Base-by-base conservation (phyloP, 2,329 filamentous ascomycete genomes). In the Penicillium corylophilum region DNA sequence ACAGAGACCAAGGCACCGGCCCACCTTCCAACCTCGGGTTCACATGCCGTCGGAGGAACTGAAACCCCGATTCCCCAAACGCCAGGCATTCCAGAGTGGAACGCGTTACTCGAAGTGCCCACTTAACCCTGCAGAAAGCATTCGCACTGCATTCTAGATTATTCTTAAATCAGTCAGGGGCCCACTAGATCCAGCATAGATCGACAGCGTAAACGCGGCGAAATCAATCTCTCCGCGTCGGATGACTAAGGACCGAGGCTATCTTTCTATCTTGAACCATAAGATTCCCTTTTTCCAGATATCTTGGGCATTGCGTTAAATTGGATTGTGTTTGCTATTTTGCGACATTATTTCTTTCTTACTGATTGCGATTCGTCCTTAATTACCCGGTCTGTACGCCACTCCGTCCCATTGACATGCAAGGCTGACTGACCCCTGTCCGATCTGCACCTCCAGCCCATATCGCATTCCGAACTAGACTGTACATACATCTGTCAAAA, bases 161-260 rank as follows among this genome's bases (percentile, higher is more conserved):
- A 8, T n/a, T 3, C 39, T 24, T 26, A 5, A 22, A 24, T 24
- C 9, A 9, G 7, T 16, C 39, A 9, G 2, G 16, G 39, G 15
- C 39, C 39, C 39, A 26, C 39, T 6, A 8, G 22, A 26, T 16
- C 39, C 22, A 26, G 22, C 9, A 13, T 16, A 26, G 39, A 41
- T 40, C 38, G 38, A 40, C 38, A n/a, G 16, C 16, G 20, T 15
- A 24, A 40, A 41, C 5, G 15, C 50, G 42, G 51, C n/a, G 46
- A 18, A 3, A 55, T 59, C 10, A 51, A 55, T 59, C 56, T 46
- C 48, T 51, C 57, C 57, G 54, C 39, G 35, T 41, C 28, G 18
- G 50, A 51, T 54, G 39, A 51, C 49, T 47, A 48, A 50, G 29
- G 38, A 20, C 51, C 54, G 51, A 54, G 54, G 54, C 28, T 43